phyloP scores from a whole-genome alignment of 2,329 filamentous ascomycete species.

The Xylaria sp. region DNA sequence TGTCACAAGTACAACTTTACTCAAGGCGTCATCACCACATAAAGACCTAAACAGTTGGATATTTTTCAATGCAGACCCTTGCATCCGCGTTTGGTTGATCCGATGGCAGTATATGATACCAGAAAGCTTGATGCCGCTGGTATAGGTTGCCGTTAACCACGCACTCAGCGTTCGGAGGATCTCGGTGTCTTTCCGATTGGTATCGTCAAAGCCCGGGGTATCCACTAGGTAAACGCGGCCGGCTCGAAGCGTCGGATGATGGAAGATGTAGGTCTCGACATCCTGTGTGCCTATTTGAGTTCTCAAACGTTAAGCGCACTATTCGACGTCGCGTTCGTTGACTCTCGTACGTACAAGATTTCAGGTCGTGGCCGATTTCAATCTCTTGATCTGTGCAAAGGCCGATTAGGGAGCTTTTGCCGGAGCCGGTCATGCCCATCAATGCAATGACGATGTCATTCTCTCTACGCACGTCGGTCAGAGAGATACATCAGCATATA shows the following conservation, averaged over 20 bases:
- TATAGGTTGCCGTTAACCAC: conserved; percentile 17
- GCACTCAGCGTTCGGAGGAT: conserved; percentile 11
- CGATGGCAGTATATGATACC: conserved; percentile 23
- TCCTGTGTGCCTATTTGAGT: conserved; percentile 20
- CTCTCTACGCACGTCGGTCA: background rate
- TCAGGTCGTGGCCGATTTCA: conserved; percentile 20
- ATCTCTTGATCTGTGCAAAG: background rate
- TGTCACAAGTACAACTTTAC: conserved; percentile 14
- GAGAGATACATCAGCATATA: background rate
- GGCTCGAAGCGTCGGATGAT: conserved; percentile 1
- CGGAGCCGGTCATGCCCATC: conserved; percentile 25
- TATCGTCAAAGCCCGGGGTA: conserved; percentile 28
- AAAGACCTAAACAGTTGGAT: conserved; percentile 14
- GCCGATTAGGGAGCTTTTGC: conserved; percentile 25
- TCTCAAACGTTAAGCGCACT: background rate
- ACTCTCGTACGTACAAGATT: conserved; percentile 14
- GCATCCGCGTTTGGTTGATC: conserved; percentile 17
- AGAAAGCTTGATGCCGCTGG: background rate
- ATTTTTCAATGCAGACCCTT: conserved; percentile 14
- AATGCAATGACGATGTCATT: conserved; percentile 17
- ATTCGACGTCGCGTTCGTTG: background rate
- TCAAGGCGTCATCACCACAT: conserved; percentile 13
- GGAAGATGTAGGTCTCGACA: conserved; percentile 1
- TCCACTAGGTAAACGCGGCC: conserved; percentile 20
- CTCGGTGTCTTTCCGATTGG: conserved; percentile 9